Evolutionary conservation across 179 eudicot genomes (phyloP), one percentile per base, ranked within the genome.

Genomic region (Amaranthus tricolor): DNA sequence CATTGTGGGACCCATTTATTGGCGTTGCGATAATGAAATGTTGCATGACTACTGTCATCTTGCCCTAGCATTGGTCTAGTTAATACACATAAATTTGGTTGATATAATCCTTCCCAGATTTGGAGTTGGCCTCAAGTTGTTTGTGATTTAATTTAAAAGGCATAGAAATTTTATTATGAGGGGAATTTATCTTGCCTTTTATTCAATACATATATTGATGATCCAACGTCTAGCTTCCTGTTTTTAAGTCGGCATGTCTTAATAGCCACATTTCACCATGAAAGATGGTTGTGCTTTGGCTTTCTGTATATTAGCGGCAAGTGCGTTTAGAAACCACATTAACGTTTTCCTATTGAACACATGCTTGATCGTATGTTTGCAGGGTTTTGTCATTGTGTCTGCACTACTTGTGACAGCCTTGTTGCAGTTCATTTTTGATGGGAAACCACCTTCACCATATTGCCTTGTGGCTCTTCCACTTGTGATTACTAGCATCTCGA

Each of bases 341-440:
- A 53, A 47, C 57, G 10, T 70, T 74, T 54, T 45, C 59, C 55
- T 31, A 61, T 58, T 49, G 13, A 20, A 49, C 13, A 24, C 50
- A 53, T 19, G n/a, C 40, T 24, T 43, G 44, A 17, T 66, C 15
- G 48, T 65, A 48, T 69, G 20, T 68, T 21, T 88, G 87, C 90
- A 94, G 98, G 98, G 97, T 24, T 94, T 94, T 80, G 94, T 94
- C 66, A 94, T 92, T 80, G 98, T 94, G 73, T 94, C 97, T 66
- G 97, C 98, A 14, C 97, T 94, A 68, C 85, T 94, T n/a, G 97
- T 92, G 65, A 92, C 98, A 12, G 98, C 98, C 44, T 81, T 92
- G 86, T 80, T 94, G 81, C 98, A 94, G 68, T 89, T 84, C 71
- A 70, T 92, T 74, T 88, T 92, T 77, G 98, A 92, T 20, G 97